Conservation (phyloP, 228 moss, liverwort and hornwort genomes). For the Sphagnum magellanicum region DNA sequence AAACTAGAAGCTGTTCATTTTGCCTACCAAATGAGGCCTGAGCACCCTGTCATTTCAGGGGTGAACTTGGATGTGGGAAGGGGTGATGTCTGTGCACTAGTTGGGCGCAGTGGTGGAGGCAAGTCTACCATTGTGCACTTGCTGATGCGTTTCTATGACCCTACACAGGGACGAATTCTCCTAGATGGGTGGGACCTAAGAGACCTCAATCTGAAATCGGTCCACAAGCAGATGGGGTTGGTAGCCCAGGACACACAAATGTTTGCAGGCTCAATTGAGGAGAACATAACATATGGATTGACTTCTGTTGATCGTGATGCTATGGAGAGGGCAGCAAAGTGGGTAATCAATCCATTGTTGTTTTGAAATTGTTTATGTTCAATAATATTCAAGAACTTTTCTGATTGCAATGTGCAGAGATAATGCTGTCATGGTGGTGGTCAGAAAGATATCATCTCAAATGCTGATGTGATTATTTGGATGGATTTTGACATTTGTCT, state of each 20-base stretch:
- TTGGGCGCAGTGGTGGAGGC: slow-evolving; percentile 16
- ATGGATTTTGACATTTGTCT: not conserved
- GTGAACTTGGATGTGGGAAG: slow-evolving; percentile 3
- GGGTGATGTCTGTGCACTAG: slow-evolving; percentile 14
- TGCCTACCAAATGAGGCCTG: slow-evolving; percentile 6
- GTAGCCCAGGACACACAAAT: slow-evolving; percentile 13
- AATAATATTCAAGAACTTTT: too few species aligned
- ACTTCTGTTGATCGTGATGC: not conserved
- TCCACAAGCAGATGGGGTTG: slow-evolving; percentile 7
- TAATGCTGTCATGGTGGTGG: too few species aligned
- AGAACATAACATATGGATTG: slow-evolving; percentile 10
- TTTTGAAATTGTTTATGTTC: too few species aligned
- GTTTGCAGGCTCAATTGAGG: slow-evolving; percentile 8
- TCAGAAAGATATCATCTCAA: too few species aligned
- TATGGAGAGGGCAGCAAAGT: slow-evolving; percentile 6
- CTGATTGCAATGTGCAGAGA: too few species aligned
- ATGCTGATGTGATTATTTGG: too few species aligned
- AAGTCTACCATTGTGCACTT: slow-evolving; percentile 15
- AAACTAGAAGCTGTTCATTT: slow-evolving; percentile 5
- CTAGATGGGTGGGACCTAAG: slow-evolving; percentile 10
- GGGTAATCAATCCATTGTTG: not conserved
- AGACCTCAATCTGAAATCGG: slow-evolving; percentile 8
- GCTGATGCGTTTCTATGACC: slow-evolving; percentile 12
- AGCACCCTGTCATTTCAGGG: slow-evolving; percentile 3
- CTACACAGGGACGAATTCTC: slow-evolving; percentile 3